Base-by-base conservation (phyloP, 2,329 filamentous ascomycete species). In the Talaromyces sp. region DNA sequence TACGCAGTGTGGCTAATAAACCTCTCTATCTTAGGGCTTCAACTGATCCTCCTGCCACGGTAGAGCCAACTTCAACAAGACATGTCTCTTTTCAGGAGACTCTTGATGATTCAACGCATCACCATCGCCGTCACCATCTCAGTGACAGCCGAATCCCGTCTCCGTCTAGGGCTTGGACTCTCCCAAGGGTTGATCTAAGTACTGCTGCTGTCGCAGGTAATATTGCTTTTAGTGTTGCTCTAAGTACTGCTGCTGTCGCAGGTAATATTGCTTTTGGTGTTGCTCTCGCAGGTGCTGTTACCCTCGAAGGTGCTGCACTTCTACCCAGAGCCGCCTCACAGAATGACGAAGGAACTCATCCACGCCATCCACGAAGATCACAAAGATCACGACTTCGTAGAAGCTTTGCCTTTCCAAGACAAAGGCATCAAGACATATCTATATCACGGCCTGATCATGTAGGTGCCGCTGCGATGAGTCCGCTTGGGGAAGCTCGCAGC, bases 181-280 rank as follows among this genome's bases (percentile, higher is more conserved):
- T 88, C 10, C 82, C 85, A 45, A 84, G 78, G 27, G 69, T 82
- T n/a, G 82, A 81, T 41, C 71, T 83, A 7, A 82, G 85, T 41
- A 80, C 87, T 58, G 87, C 86, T 15, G 86, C 86, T 25, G 78
- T 89, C 56, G 86, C 86, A 56, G 85, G 84, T 57, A 83, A 86
- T n/a, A 85, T 86, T 35, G 86, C 85, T 50, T 78, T 87, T 63
- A 86, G 85, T 27, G 25, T 27, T 27, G 4, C 25, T 27, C 25
- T 27, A n/a, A n/a, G n/a, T n/a, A n/a, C n/a, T n/a, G n/a, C n/a
- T n/a, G n/a, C n/a, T n/a, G n/a, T n/a, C 25, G 25, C 25, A 27
- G 25, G 25, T 27, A 83, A 86, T n/a, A 85, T 86, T 35, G 86
- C 85, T 50, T 78, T 87, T 63, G 86, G 85, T 27, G 25, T 27